phyloP scores from a whole-genome alignment of 164 flowering plant genomes.

The Stephania cephalantha region DNA sequence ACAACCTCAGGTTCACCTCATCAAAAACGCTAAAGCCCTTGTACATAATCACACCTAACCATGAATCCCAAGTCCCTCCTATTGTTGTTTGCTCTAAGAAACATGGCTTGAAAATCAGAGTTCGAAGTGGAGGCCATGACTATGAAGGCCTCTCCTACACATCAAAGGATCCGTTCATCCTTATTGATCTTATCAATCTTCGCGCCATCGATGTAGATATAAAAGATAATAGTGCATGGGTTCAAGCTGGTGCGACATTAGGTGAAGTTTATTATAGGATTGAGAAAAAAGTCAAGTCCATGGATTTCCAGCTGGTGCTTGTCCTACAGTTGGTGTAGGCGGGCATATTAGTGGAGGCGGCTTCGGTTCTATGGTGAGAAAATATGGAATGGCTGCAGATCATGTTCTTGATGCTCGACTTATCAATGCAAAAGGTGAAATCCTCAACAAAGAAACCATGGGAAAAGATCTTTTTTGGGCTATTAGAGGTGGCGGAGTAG shows the following conservation, averaged over 20 bases:
- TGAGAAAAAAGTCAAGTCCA: not conserved
- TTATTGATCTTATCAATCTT: conserved; percentile 1
- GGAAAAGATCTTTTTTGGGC: conserved; percentile 9
- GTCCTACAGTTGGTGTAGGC: conserved; percentile 1
- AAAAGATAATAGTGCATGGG: conserved; percentile 3
- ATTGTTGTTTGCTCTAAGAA: not conserved
- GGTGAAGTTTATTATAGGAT: conserved; percentile 1
- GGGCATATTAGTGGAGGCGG: conserved; percentile 10
- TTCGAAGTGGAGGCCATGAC: conserved; percentile 12
- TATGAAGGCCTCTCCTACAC: conserved; percentile 5
- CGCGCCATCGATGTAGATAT: not conserved
- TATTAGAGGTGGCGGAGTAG: conserved; percentile 6
- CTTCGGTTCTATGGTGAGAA: conserved; percentile 2
- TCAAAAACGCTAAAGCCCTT: not conserved
- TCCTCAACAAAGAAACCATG: conserved; percentile 2
- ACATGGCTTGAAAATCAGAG: not conserved
- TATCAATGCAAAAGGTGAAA: not conserved
- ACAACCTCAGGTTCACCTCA: not conserved
- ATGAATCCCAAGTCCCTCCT: not conserved
- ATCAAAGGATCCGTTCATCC: not conserved
- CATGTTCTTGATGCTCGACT: not conserved
- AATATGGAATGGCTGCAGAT: conserved; percentile 2
- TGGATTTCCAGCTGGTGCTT: conserved; percentile 4
- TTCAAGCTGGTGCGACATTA: not conserved
- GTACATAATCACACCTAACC: not conserved